Percentiles rank a stretch among this genome's conserved stretches.
These are phyloP conservation scores for Macadamia integrifolia DNA, from an alignment of 164 flowering plant genomes.

Conservation along the genomic window DNA sequence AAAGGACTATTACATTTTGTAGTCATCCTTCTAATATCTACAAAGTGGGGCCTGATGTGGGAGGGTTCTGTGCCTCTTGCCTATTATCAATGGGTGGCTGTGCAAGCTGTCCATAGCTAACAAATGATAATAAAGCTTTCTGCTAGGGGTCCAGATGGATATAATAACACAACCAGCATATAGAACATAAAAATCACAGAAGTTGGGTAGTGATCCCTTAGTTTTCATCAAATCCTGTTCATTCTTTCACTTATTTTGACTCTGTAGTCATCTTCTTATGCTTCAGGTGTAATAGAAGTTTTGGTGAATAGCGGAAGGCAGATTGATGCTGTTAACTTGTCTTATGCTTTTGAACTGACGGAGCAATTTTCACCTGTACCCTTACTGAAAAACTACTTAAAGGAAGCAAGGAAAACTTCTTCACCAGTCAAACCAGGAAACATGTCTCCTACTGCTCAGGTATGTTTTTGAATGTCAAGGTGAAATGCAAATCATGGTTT, in stretches of 20 bases:
- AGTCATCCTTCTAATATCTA: too few relatives aligned
- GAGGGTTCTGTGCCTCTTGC: background rate
- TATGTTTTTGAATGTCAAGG: conserved; percentile 8
- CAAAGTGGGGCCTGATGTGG: too few relatives aligned
- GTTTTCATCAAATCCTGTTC: background rate
- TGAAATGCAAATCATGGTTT: too few relatives aligned
- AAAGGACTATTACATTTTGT: too few relatives aligned
- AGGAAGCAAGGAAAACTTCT: conserved; percentile 59
- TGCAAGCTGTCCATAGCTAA: too few relatives aligned
- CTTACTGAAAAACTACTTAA: conserved; percentile 70
- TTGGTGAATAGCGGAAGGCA: conserved; percentile 77
- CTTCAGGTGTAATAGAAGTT: conserved; percentile 77
- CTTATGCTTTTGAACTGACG: conserved; percentile 81
- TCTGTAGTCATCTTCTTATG: conserved; percentile 5
- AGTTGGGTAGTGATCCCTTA: background rate
- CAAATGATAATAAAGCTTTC: too few relatives aligned
- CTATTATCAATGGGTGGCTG: background rate
- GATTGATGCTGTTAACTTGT: conserved; percentile 90
- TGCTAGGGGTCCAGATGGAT: too few relatives aligned
- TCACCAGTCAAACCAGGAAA: conserved; percentile 65
- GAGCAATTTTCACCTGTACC: conserved; percentile 71
- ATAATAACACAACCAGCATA: background rate
- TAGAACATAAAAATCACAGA: background rate
- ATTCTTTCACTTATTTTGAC: too few relatives aligned
- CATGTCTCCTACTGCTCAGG: conserved; percentile 62